These are phyloP conservation scores for Botrytis galanthina DNA, from an alignment of 2,329 filamentous ascomycete species.

Conservation along the genomic window DNA sequence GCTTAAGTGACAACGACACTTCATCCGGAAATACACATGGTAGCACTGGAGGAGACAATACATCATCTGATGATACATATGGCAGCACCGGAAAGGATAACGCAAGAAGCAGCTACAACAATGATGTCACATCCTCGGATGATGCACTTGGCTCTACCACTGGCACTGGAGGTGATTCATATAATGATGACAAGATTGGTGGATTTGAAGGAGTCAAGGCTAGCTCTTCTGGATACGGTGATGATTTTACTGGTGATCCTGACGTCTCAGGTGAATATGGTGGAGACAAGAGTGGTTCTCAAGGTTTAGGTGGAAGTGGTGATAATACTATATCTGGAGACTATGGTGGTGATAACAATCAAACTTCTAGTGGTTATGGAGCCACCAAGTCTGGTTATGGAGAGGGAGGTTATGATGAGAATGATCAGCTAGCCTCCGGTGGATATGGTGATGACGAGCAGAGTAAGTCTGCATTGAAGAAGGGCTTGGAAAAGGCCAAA, in stretches of 20 bases:
- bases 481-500: slow-evolving; percentile 10
- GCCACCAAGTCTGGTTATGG: not conserved
- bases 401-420: not conserved
- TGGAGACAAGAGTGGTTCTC: not conserved
- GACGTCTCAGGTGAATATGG: not conserved
- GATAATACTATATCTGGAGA: not conserved
- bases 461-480: slow-evolving; percentile 3
- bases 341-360: not conserved
- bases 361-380: not conserved
- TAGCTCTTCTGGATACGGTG: not conserved
- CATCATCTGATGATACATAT: not conserved
- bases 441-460: slow-evolving; percentile 1
- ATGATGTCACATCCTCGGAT: not conserved
- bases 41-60: not conserved
- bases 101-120: not conserved
- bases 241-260: not conserved
- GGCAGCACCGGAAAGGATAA: not conserved
- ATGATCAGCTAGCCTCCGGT: not conserved
- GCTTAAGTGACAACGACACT: not conserved
- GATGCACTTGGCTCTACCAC: not conserved
- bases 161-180: not conserved
- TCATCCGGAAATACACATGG: not conserved
- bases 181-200: not conserved
- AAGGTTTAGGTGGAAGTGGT: not conserved
- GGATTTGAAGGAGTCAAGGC: not conserved